Evolutionary conservation across 495 filamentous ascomycete species (phyloP).

Genomic region (Monascus purpureus): DNA sequence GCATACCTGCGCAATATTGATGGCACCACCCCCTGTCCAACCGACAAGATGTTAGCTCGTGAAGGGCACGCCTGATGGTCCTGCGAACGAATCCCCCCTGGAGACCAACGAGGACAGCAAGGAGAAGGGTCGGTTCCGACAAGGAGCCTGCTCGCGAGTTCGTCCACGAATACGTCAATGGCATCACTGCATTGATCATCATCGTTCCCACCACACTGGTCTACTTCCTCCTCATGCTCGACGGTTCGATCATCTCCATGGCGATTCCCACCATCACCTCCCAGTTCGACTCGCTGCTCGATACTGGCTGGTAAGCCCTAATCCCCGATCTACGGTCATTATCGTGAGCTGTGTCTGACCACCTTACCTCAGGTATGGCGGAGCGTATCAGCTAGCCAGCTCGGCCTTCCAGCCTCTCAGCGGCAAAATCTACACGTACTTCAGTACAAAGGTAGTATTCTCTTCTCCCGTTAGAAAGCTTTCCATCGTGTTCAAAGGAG

Average conservation of each 20-base stretch:
- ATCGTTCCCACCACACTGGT: conserved; percentile 10
- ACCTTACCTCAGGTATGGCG: conserved; percentile 28
- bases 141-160: conserved; percentile 1
- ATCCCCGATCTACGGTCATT: conserved; percentile 40
- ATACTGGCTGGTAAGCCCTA: conserved; percentile 15
- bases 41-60: too few species aligned
- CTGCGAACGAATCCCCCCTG: too few species aligned
- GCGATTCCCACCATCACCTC: conserved; percentile 17
- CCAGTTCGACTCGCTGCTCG: conserved; percentile 15
- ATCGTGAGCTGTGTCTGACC: conserved; percentile 47
- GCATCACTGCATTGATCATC: conserved; percentile 4
- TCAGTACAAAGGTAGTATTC: conserved; percentile 12
- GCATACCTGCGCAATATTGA: too few species aligned
- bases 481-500: too few species aligned
- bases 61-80: too few species aligned
- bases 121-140: too few species aligned
- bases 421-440: conserved; percentile 17
- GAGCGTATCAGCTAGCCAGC: conserved; percentile 18
- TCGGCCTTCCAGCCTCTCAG: conserved; percentile 14
- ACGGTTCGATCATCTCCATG: conserved; percentile 13
- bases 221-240: conserved; percentile 17
- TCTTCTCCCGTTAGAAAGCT: background rate
- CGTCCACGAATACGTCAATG: conserved; percentile 1
- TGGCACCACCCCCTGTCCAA: too few species aligned
- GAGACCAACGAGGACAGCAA: too few species aligned